phyloP scores from a whole-genome alignment of 129 eudicot species.

The Logfia minima region DNA sequence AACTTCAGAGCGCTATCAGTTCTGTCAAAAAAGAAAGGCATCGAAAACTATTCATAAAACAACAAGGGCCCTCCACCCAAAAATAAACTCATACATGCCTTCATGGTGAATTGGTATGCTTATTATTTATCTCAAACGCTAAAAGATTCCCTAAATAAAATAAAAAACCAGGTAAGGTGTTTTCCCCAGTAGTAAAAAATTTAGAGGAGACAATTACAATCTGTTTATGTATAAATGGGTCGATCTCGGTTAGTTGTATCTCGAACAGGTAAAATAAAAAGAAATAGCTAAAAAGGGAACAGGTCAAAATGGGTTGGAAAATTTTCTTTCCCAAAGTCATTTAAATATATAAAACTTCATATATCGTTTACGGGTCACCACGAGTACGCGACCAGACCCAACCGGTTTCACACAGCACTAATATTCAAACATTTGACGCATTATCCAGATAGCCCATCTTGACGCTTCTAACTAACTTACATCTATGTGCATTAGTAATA shows the following conservation, averaged over 20 bases:
- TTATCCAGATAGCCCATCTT: neutral
- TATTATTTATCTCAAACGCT: neutral
- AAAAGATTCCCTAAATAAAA: too few relatives aligned
- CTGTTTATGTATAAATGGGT: neutral
- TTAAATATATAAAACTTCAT: neutral
- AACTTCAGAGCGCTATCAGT: slow-evolving; percentile 89
- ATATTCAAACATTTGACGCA: neutral
- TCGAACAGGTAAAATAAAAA: neutral
- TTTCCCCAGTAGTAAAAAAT: neutral
- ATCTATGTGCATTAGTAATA: neutral
- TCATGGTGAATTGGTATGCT: neutral
- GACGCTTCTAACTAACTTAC: neutral
- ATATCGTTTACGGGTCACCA: neutral
- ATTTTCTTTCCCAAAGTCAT: neutral
- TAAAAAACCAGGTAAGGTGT: neutral
- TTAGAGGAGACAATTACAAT: neutral
- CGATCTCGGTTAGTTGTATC: neutral
- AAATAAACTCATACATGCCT: neutral
- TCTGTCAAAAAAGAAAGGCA: slow-evolving; percentile 40
- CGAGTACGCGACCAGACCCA: neutral
- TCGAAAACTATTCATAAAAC: neutral
- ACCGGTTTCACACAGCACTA: neutral
- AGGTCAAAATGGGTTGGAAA: neutral
- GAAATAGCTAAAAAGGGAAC: neutral
- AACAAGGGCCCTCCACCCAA: neutral